Evolutionary conservation across 2,329 filamentous ascomycete species (phyloP), one percentile per base, ranked within the genome.

Genomic region (Nakataea oryzae): DNA sequence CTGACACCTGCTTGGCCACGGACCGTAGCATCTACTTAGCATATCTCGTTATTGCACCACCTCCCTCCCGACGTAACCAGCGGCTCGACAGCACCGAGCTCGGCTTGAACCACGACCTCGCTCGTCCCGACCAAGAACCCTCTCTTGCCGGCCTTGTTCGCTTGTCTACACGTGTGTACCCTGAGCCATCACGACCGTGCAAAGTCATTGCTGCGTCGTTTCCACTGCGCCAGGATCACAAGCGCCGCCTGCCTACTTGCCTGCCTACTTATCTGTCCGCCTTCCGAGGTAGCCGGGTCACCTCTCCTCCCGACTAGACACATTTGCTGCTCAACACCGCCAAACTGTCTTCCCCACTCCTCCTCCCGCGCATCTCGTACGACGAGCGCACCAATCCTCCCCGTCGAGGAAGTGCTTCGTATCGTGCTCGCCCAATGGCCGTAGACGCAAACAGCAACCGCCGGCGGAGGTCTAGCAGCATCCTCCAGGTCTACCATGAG

Each of bases 381-480:
- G 89, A 92, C 81, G 88, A 87, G 81, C 88, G 88, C 78, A 85
- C 87, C 70, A 88, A 90, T 69, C 79, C 82, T 74, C 82, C 84
- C 71, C 80, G 82, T 74, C 82, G 86, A 77, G 81, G 86, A 82
- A 77, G 76, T 72, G 73, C 75, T 69, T 7, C 41, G 41, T 80
- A 82, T 77, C 77, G 82, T 27, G 63, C 64, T 78, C 76, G 81
- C 72, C 76, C 78, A 71, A 85, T 85, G 85, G 76, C 82, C 75
- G 74, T 85, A 69, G 83, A 87, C 70, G 82, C 82, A 71, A 86
- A 88, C 74, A 80, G 82, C 67, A 88, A 86, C 68, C 85, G 93
- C 76, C 86, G 93, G 83, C 88, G 95, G 81, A 88, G 95, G 78
- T 97, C 95, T 76, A 97, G 93, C 81, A 97, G 93, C 79, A 87